Evolutionary conservation across 768 basidiomycete genomes (phyloP).

Genomic region (Podaxis sp.): DNA sequence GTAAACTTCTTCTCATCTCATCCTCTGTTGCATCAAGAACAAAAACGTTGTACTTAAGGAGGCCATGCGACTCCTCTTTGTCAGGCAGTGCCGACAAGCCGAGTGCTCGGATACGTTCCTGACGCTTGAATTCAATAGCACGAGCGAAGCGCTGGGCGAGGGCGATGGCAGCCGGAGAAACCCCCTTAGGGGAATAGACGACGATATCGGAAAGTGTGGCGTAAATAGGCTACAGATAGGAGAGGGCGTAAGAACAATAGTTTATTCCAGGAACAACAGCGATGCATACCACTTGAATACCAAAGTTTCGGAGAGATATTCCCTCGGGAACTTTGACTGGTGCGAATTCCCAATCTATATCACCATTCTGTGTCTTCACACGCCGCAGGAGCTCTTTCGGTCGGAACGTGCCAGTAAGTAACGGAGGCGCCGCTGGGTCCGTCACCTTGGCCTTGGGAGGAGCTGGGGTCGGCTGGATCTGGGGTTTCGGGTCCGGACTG

Average conservation of each 20-base stretch:
- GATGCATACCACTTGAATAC: conserved; percentile 76
- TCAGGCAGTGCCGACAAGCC: conserved; percentile 12
- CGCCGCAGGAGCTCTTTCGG: conserved; percentile 38
- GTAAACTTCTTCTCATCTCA: conserved; percentile 38
- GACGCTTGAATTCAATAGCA: conserved; percentile 55
- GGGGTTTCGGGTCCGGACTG: neutral
- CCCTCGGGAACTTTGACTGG: conserved; percentile 74
- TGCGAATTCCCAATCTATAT: conserved; percentile 58
- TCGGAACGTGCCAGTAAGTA: conserved; percentile 49
- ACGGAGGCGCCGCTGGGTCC: conserved; percentile 25
- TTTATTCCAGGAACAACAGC: conserved; percentile 5
- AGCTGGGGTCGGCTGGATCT: neutral
- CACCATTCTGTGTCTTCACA: conserved; percentile 12
- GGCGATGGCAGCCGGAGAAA: conserved; percentile 46
- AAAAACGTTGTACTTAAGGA: conserved; percentile 70
- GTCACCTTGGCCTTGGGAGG: conserved; percentile 4
- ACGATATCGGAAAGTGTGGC: conserved; percentile 88
- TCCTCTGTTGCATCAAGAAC: conserved; percentile 58
- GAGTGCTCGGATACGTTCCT: conserved; percentile 38
- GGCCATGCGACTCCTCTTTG: conserved; percentile 15
- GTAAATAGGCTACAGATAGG: conserved; percentile 61
- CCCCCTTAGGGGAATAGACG: conserved; percentile 76
- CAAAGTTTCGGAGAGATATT: conserved; percentile 82
- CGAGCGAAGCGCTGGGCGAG: conserved; percentile 64
- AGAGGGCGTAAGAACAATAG: neutral